Conservation (phyloP, 176 grass and related monocot genomes). For the Aegilops tauschii region DNA sequence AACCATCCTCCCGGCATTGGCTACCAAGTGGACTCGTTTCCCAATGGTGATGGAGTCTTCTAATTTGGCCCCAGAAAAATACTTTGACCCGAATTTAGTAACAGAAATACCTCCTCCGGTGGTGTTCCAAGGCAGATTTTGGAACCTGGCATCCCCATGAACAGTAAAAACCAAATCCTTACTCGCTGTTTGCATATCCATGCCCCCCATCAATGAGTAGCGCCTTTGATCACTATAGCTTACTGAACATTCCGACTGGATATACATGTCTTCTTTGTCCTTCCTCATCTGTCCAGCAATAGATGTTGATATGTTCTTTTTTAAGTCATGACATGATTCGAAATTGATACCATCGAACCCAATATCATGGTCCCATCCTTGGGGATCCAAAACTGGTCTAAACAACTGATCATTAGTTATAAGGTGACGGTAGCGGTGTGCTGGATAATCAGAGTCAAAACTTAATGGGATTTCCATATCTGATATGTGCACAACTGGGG, state of each 20-base stretch:
- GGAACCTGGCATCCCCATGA: constrained; percentile 55
- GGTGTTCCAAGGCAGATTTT: constrained; percentile 63
- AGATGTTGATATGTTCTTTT: constrained; percentile 48
- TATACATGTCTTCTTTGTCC: constrained; percentile 82
- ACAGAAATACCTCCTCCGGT: constrained; percentile 65
- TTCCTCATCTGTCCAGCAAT: constrained; percentile 80
- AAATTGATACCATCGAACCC: constrained; percentile 88
- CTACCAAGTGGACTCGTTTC: constrained; percentile 31
- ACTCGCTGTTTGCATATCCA: constrained; percentile 71
- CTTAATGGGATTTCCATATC: constrained; percentile 77
- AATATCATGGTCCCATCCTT: constrained; percentile 97
- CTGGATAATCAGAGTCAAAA: constrained; percentile 77
- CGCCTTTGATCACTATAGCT: constrained; percentile 46
- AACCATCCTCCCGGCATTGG: constrained; percentile 61
- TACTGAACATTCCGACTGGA: constrained; percentile 72
- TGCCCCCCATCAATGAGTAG: constrained; percentile 37
- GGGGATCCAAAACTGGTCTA: constrained; percentile 85
- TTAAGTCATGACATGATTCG: constrained; percentile 50
- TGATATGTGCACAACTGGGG: constrained; percentile 62
- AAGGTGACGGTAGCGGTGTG: constrained; percentile 61
- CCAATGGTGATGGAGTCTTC: constrained; percentile 63
- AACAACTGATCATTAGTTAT: constrained; percentile 65
- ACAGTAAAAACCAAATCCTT: constrained; percentile 73
- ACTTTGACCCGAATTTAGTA: constrained; percentile 69
- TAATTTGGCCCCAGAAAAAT: constrained; percentile 70